Evolutionary conservation across 306 rosid genomes (phyloP).

Genomic region (Prunus mume): DNA sequence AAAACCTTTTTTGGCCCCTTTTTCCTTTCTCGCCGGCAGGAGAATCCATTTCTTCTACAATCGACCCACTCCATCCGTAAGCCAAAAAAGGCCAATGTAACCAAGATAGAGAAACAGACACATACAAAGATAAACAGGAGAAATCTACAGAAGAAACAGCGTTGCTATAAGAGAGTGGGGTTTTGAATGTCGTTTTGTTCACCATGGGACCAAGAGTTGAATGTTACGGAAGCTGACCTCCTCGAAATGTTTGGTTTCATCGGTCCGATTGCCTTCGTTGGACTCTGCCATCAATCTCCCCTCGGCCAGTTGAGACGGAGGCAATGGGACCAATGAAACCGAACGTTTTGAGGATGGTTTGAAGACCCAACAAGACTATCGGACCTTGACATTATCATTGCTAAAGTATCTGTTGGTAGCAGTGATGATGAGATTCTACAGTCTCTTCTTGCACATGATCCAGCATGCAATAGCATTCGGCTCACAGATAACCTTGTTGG

Average conservation of each 20-base stretch:
- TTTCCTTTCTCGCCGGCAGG: too few relatives aligned
- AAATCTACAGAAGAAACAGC: background rate
- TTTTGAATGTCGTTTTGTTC: background rate
- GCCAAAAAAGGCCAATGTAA: background rate
- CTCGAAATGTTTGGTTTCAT: too few relatives aligned
- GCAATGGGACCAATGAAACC: constrained; percentile 12
- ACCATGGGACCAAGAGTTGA: constrained; percentile 5
- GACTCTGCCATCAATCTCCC: too few relatives aligned
- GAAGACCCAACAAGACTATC: constrained; percentile 27
- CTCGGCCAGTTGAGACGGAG: background rate
- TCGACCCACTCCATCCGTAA: background rate
- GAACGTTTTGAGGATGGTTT: background rate
- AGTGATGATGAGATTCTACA: constrained; percentile 52
- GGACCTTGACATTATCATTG: constrained; percentile 45
- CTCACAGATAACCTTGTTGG: constrained; percentile 43
- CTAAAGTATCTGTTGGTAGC: constrained; percentile 44
- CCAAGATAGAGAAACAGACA: background rate
- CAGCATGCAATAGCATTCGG: constrained; percentile 36
- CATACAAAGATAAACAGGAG: too few relatives aligned
- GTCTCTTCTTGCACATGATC: constrained; percentile 43
- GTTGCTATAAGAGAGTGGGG: background rate
- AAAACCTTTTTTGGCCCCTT: too few relatives aligned
- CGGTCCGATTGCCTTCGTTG: too few relatives aligned
- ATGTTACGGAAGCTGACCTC: background rate
- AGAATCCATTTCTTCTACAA: too few relatives aligned